Evolutionary conservation across 106 monocot species (phyloP), one percentile per base, ranked within the genome.

Genomic region (Triglochin maritima): DNA sequence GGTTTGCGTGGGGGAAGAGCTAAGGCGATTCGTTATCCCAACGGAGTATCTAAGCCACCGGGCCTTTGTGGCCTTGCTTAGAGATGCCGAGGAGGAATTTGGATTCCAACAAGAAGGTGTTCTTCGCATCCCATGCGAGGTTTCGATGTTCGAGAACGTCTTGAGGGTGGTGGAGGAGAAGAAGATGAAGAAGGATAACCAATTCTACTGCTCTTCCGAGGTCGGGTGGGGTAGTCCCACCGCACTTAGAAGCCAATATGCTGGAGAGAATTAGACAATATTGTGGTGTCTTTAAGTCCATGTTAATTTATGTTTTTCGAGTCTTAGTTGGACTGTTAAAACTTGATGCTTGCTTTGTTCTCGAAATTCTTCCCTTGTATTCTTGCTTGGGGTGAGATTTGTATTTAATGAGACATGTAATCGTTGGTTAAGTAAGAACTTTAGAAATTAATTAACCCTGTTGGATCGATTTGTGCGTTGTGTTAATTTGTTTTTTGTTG

Each of bases 1-100:
- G 0, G 66, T 87, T 7, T 84, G 70, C 12, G 84, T 87, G 3
- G 83, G 87, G 0, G 74, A 87, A 56, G 81, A 87, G 71, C 76
- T 79, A 81, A 81, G 69, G 65, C 67, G 84, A 55, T 81, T 81
- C 50, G 81, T 87, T 44, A 84, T 84, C 53, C 87, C 87, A 3
- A 87, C 77, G 10, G 81, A 81, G 66, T 81, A 77, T 17, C 49
- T 84, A 70, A 60, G 79, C 17, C 81, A 87, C 75, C 45, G 76
- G 76, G 73, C 78, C 4, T 84, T 84, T 57, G 74, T 63, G 51
- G 53, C 71, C 15, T 78, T 87, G 43, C 76, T 87, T 17, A 71
- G 67, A 44, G 62, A 84, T 56, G 81, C 84, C 12, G 87, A 87
- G 52, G 83, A 87, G 70, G 87, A 87, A 71, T 84, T 87, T 51